A percentile compares a stretch with the other conserved stretches of the same genome.
phyloP scores from a whole-genome alignment of 2,329 filamentous ascomycete species.

The Fonsecaea multimorphosa region DNA sequence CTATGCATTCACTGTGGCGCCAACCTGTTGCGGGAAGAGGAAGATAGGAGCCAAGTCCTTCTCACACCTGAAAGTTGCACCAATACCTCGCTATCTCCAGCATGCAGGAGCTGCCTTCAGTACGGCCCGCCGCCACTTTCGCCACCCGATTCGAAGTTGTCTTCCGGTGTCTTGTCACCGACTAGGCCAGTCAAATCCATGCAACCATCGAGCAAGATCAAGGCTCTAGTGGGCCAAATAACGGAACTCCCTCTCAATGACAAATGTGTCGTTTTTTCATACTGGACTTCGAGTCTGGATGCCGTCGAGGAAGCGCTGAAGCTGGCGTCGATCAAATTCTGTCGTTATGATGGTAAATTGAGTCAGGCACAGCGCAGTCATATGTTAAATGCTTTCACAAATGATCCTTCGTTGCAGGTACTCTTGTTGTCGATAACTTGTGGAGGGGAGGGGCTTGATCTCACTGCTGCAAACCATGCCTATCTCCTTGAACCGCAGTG shows the following conservation, averaged over 20 bases:
- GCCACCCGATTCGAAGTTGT: too few relatives aligned
- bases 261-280: slow-evolving; percentile 7
- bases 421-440: slow-evolving; percentile 59
- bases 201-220: not conserved
- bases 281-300: not conserved
- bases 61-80: too few relatives aligned
- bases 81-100: too few relatives aligned
- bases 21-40: too few relatives aligned
- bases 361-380: not conserved
- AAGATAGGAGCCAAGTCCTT: too few relatives aligned
- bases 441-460: slow-evolving; percentile 57
- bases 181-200: not conserved
- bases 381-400: slow-evolving; percentile 11
- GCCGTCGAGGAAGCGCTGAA: not conserved
- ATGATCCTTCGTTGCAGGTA: slow-evolving; percentile 43
- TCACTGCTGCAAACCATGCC: slow-evolving; percentile 56
- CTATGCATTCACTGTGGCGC: too few relatives aligned
- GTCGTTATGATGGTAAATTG: not conserved
- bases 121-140: too few relatives aligned
- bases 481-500: slow-evolving; percentile 61
- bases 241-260: not conserved
- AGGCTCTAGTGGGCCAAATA: not conserved
- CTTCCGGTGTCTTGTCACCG: too few relatives aligned
- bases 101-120: too few relatives aligned
- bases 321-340: not conserved